Base-by-base conservation (phyloP, 305 asterid species). In the Solanum hybrid region DNA sequence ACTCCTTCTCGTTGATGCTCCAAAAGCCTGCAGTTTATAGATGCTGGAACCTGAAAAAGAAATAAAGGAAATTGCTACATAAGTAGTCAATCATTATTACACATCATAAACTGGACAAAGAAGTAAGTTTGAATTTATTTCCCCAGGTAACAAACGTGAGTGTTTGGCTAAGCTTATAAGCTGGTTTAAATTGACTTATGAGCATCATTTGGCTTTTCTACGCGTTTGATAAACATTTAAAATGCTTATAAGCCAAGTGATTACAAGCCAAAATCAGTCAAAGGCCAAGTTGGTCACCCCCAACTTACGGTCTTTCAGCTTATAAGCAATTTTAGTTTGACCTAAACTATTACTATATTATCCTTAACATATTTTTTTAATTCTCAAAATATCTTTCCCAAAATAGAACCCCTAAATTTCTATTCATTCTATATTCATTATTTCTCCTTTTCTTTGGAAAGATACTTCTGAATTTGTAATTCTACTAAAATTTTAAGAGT, bases 1-100 rank as follows among this genome's bases (percentile, higher is more conserved):
- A 96, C 99, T 67, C 99, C 99, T 92, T 61, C 95, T 92, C 98
- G 93, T 92, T 97, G 99, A 93, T 97, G 99, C 88, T 94, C 96
- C 95, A 97, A 87, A 88, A 97, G 99, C 92, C 99, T 94, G 92
- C 98, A 94, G 90, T 96, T 97, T 92, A 96, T 94, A 89, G 98
- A 94, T 67, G 99, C 96, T 75, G 99, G 99, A 75, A 97, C 98
- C 99, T 97, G 93, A 89, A 89, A 89, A 86, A 73, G 28, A 79
- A 71, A 67, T 31, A 76, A 42, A 46, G 87, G 74, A 83, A 46
- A 46, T 46, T 85, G 31, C 22, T 33, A 31, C 11, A 57, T 31
- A 57, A 11, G 88, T 85, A 84, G 42, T 51, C 75, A 84, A 51
- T 57, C 76, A 84, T 20, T 84, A 20, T 57, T 51, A 84, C 88